phyloP scores from a whole-genome alignment of 345 rosid genomes.

The Moricandia moricandioides region DNA sequence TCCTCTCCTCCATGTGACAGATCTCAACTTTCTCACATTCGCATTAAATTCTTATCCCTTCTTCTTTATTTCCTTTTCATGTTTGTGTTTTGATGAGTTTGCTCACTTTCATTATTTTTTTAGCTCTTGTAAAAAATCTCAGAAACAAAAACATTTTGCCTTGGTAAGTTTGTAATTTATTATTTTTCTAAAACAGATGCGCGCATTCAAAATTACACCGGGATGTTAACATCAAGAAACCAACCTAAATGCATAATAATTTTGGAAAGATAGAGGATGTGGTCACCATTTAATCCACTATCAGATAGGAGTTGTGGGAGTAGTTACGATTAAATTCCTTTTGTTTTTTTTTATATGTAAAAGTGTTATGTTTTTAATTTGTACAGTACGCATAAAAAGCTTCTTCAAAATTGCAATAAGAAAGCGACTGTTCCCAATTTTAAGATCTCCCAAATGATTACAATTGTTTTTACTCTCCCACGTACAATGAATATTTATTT shows the following conservation, averaged over 20 bases:
- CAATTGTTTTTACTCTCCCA: slow-evolving; percentile 15
- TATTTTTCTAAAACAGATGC: not conserved
- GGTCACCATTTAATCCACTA: not conserved
- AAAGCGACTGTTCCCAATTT: slow-evolving; percentile 18
- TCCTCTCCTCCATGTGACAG: slow-evolving; percentile 43
- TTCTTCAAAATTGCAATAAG: not conserved
- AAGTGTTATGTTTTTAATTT: not conserved
- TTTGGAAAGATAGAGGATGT: not conserved
- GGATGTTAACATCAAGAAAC: not conserved
- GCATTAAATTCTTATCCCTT: slow-evolving; percentile 38
- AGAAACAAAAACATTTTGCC: not conserved
- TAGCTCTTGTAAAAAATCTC: not conserved
- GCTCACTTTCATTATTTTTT: not conserved
- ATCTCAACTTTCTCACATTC: slow-evolving; percentile 39
- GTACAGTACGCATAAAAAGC: not conserved
- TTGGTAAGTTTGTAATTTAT: not conserved
- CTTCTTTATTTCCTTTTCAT: slow-evolving; percentile 15
- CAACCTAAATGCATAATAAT: not conserved
- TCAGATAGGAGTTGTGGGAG: slow-evolving; percentile 22
- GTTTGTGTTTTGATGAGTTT: not conserved
- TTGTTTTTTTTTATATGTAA: not conserved
- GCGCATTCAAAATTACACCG: not conserved
- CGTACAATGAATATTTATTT: not conserved
- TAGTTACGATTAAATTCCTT: slow-evolving; percentile 27
- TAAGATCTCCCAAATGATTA: slow-evolving; percentile 30